Percentiles rank a stretch among this genome's conserved stretches.
phyloP scores from a whole-genome alignment of 2,329 filamentous ascomycete genomes.

The Aquanectria penicillioides region DNA sequence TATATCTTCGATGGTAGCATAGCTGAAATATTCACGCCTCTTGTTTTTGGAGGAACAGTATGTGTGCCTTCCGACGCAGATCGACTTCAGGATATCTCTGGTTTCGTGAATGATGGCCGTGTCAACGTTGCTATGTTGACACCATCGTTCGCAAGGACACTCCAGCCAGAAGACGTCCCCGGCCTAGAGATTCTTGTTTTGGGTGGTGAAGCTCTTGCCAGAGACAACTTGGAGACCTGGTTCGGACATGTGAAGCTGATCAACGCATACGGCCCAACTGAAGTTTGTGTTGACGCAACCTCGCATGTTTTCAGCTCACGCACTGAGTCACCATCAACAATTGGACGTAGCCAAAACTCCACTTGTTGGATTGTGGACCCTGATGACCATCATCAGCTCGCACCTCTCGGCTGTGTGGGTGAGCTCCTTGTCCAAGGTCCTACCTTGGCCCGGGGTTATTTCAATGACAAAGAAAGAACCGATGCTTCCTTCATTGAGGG shows the following conservation, averaged over 20 bases:
- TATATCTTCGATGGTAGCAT: constrained; percentile 53
- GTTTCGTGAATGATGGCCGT: background rate
- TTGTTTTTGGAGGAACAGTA: constrained; percentile 50
- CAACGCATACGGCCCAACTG: constrained; percentile 22
- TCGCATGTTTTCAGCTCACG: constrained; percentile 9
- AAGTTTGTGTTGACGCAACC: constrained; percentile 20
- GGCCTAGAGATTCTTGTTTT: constrained; percentile 14
- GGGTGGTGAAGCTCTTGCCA: constrained; percentile 19
- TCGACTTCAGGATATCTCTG: constrained; percentile 22
- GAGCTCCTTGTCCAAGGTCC: constrained; percentile 43
- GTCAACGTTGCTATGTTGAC: constrained; percentile 7
- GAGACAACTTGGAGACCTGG: constrained; percentile 21
- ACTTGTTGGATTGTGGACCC: constrained; percentile 23
- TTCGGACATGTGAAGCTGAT: constrained; percentile 6
- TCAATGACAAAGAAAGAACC: constrained; percentile 42
- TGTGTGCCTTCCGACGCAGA: constrained; percentile 51
- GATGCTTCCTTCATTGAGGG: background rate
- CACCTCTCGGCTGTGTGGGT: constrained; percentile 24
- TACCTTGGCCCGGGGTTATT: constrained; percentile 57
- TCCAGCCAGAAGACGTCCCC: constrained; percentile 4
- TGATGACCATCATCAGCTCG: constrained; percentile 7
- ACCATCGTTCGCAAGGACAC: constrained; percentile 9
- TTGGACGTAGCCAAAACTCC: constrained; percentile 24
- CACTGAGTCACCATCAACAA: constrained; percentile 4
- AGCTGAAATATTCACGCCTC: constrained; percentile 50